Evolutionary conservation across 2,329 filamentous ascomycete species (phyloP).

Genomic region (Myriosclerotinia curreyana): DNA sequence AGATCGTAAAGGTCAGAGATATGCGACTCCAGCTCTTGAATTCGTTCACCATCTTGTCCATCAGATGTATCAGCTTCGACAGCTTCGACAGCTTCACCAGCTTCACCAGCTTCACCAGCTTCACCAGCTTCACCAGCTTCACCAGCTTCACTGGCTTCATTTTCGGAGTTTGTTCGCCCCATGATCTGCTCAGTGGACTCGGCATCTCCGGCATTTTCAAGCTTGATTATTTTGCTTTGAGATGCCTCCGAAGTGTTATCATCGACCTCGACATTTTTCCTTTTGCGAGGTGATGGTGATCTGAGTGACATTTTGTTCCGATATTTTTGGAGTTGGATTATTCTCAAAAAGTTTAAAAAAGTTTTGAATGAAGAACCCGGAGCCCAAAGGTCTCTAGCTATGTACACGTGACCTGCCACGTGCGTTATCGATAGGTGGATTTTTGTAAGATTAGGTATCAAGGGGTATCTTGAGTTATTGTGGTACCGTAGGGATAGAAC

Average conservation of each 20-base stretch:
- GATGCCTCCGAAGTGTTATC: not conserved
- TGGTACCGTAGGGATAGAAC: too few species aligned
- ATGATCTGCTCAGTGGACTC: not conserved
- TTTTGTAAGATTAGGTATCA: too few species aligned
- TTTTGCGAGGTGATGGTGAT: not conserved
- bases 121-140: too few species aligned
- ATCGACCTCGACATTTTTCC: not conserved
- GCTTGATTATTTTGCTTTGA: not conserved
- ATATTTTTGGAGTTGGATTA: not conserved
- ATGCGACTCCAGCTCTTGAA: not conserved
- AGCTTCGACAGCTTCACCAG: too few species aligned
- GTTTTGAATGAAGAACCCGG: not conserved
- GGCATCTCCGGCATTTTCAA: not conserved
- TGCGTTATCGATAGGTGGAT: too few species aligned
- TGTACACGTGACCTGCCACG: too few species aligned
- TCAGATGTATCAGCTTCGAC: too few species aligned
- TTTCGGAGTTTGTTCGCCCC: not conserved
- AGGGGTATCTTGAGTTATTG: too few species aligned
- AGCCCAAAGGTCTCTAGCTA: too few species aligned
- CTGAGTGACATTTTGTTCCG: not conserved
- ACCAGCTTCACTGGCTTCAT: too few species aligned
- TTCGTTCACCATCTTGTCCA: too few species aligned
- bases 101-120: too few species aligned
- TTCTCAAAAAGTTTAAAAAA: not conserved
- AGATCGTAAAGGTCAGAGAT: not conserved